Percentiles rank a stretch among this genome's conserved stretches.
Evolutionary conservation across 129 eudicot genomes (phyloP).

Genomic region (Centaurea solstitialis): DNA sequence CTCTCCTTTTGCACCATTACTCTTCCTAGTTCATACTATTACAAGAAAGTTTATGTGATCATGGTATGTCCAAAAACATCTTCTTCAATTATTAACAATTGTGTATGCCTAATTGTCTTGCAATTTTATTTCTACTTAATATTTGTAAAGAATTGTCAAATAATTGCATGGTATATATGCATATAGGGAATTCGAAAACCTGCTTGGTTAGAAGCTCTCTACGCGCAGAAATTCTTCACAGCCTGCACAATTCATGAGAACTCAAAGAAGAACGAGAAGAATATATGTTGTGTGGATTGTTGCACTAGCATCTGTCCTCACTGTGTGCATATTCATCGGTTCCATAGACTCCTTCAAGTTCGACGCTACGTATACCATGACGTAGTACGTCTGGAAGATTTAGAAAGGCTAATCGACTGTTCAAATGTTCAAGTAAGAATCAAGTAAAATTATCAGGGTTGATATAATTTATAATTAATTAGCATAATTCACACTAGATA

Average conservation of each 20-base stretch:
- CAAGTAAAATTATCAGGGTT: not conserved
- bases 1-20: conserved; percentile 25
- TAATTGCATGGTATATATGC: conserved; percentile 24
- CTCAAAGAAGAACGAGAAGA: conserved; percentile 91
- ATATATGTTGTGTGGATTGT: conserved; percentile 90
- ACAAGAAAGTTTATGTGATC: conserved; percentile 30
- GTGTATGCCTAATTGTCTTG: not conserved
- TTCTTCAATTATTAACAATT: not conserved
- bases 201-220: conserved; percentile 92
- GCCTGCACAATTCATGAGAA: conserved; percentile 74
- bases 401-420: conserved; percentile 89
- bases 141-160: not conserved
- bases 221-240: conserved; percentile 67
- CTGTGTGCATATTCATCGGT: conserved; percentile 71
- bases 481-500: conserved; percentile 12
- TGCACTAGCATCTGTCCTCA: conserved; percentile 93
- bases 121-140: not conserved
- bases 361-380: conserved; percentile 93
- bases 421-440: conserved; percentile 76
- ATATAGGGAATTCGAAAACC: conserved; percentile 76
- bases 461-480: not conserved
- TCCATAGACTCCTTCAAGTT: conserved; percentile 84
- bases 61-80: conserved; percentile 46
- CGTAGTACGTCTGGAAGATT: conserved; percentile 86
- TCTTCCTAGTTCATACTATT: conserved; percentile 5